phyloP scores from a whole-genome alignment of 129 eudicot genomes.

The Escallonia herrerae region DNA sequence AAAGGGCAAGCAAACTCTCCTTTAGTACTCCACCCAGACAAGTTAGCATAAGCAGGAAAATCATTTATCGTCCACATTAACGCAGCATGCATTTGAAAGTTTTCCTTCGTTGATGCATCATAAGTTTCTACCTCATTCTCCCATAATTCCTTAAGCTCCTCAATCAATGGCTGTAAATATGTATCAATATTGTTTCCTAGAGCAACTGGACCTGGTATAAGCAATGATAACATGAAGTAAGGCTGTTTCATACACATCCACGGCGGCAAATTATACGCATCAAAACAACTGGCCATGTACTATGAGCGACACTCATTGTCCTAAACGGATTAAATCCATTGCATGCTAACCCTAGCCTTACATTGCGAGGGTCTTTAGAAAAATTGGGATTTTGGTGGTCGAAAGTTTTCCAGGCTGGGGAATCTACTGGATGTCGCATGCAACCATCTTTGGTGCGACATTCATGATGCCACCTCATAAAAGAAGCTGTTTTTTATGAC shows the following conservation, averaged over 20 bases:
- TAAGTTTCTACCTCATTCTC: neutral
- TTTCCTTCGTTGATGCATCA: neutral
- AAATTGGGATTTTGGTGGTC: no score
- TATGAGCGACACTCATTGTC: neutral
- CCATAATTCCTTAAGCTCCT: neutral
- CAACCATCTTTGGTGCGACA: no score
- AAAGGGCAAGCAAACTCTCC: no score
- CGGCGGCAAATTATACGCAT: conserved; percentile 7
- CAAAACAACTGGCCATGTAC: no score
- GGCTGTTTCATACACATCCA: neutral
- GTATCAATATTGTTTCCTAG: neutral
- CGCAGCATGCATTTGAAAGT: neutral
- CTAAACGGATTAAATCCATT: conserved; percentile 12
- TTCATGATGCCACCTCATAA: no score
- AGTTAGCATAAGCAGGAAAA: no score
- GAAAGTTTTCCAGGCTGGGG: no score
- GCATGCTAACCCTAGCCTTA: no score
- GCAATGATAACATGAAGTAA: neutral
- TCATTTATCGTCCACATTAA: neutral
- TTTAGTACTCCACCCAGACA: no score
- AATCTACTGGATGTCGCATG: no score
- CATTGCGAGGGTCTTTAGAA: conserved; percentile 5
- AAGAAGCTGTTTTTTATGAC: no score
- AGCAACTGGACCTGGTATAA: neutral
- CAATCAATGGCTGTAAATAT: neutral